These are phyloP conservation scores for Hygrocybe punicea DNA, from an alignment of 768 basidiomycete genomes.

Conservation along the genomic window DNA sequence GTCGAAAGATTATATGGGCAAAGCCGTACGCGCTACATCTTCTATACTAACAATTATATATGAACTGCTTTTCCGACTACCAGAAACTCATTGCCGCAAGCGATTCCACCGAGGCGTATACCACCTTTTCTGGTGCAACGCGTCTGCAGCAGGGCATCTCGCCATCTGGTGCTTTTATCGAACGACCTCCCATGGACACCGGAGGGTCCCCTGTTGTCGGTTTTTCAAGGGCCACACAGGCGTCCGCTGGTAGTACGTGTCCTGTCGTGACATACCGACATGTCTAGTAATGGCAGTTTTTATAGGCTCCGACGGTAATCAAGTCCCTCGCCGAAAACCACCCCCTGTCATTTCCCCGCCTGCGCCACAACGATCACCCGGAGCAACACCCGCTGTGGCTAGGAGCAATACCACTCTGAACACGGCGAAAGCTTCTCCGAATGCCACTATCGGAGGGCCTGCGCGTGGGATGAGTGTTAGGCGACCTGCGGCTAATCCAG, in stretches of 20 bases:
- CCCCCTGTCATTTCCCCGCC: neutral
- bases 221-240: neutral
- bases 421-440: constrained; percentile 34
- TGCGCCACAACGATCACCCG: neutral
- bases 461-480: constrained; percentile 50
- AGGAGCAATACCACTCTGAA: constrained; percentile 44
- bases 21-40: constrained; percentile 53
- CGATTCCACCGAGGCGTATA: constrained; percentile 71
- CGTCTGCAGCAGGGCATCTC: constrained; percentile 68
- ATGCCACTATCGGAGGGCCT: constrained; percentile 39
- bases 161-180: constrained; percentile 57
- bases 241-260: neutral
- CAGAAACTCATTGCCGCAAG: constrained; percentile 36
- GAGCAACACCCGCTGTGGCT: constrained; percentile 15
- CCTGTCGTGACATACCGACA: neutral
- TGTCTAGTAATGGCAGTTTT: neutral
- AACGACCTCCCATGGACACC: constrained; percentile 33
- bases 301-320: neutral
- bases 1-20: constrained; percentile 87
- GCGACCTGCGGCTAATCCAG: neutral
- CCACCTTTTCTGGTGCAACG: constrained; percentile 75
- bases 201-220: neutral
- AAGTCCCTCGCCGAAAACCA: neutral
- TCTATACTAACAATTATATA: neutral
- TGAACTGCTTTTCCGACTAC: neutral